Evolutionary conservation across 2,329 filamentous ascomycete genomes (phyloP).

Genomic region (Cladosporium oxysporum): DNA sequence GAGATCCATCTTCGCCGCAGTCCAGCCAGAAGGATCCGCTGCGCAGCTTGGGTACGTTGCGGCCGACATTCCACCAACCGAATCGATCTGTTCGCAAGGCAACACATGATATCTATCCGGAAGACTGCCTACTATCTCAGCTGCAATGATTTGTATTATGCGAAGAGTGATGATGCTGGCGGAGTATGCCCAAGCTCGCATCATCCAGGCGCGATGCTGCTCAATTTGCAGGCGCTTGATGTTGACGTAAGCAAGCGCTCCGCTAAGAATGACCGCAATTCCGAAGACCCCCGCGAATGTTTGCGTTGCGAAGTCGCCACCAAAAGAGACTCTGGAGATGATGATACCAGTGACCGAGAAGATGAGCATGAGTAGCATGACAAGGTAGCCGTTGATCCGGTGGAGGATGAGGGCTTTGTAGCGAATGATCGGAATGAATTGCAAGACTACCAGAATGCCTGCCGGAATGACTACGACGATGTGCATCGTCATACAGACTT

Average conservation of each 20-base stretch:
- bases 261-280: conserved; percentile 54
- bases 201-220: conserved; percentile 64
- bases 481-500: conserved; percentile 45
- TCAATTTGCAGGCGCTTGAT: conserved; percentile 62
- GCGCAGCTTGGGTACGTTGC: not conserved
- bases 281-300: conserved; percentile 51
- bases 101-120: conserved; percentile 37
- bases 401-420: conserved; percentile 56
- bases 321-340: conserved; percentile 53
- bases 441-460: conserved; percentile 39
- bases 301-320: conserved; percentile 56
- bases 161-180: conserved; percentile 54
- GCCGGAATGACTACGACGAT: conserved; percentile 42
- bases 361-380: conserved; percentile 50
- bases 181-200: conserved; percentile 44
- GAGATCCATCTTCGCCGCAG: conserved; percentile 22
- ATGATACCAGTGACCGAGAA: conserved; percentile 54
- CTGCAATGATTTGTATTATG: conserved; percentile 47
- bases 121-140: conserved; percentile 41
- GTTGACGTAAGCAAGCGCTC: conserved; percentile 55
- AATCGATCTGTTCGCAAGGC: conserved; percentile 47
- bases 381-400: conserved; percentile 59
- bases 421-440: conserved; percentile 45
- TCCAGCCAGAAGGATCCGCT: not conserved
- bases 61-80: conserved; percentile 36